These are phyloP conservation scores for Fomitopsis serialis DNA, from an alignment of 768 basidiomycete species.

Conservation along the genomic window DNA sequence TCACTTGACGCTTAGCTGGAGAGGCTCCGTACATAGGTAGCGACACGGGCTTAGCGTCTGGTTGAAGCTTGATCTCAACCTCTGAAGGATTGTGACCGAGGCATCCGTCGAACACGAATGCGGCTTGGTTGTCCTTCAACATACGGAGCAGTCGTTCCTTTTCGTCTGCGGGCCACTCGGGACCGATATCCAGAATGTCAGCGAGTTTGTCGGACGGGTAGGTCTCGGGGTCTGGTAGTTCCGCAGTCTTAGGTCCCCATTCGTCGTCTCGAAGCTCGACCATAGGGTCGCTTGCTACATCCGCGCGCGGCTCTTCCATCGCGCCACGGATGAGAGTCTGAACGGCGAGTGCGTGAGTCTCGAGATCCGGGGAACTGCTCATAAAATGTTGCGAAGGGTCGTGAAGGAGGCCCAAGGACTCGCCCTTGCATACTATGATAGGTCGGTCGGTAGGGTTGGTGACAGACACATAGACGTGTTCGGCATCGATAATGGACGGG, in stretches of 20 bases:
- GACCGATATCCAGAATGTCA: neutral
- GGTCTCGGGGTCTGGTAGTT: neutral
- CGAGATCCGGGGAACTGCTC: neutral
- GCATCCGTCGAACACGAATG: neutral
- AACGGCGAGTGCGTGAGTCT: neutral
- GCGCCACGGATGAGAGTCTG: neutral
- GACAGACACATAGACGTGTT: neutral
- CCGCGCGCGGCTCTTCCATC: too few relatives aligned
- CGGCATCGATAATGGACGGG: neutral
- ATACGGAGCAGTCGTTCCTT: neutral
- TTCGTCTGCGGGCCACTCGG: neutral
- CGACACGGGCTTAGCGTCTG: neutral
- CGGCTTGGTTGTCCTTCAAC: neutral
- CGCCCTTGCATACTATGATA: neutral
- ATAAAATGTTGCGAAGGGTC: neutral
- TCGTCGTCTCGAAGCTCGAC: neutral
- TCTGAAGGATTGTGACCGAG: neutral
- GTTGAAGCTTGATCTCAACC: neutral
- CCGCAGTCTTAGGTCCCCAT: neutral
- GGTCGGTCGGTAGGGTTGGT: neutral
- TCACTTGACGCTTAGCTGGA: neutral
- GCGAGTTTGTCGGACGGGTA: neutral
- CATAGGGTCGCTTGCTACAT: too few relatives aligned
- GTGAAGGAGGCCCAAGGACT: neutral
- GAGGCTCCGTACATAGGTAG: neutral